Percentiles rank a stretch among this genome's conserved stretches.
Evolutionary conservation across 371 early-diverging fungal species (phyloP).

Genomic region (Mortierella sp.): DNA sequence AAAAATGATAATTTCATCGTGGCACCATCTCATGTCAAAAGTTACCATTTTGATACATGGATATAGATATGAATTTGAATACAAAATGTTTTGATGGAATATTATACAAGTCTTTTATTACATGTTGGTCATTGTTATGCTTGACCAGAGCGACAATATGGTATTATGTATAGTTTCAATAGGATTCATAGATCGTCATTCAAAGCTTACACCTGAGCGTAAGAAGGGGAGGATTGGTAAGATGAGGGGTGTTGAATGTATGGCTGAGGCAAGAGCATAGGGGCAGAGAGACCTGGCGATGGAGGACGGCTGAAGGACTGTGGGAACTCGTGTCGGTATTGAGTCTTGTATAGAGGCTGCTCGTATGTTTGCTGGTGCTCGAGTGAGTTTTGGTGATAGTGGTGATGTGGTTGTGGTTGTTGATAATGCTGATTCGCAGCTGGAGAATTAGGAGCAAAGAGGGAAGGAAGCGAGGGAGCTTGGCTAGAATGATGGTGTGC

Average conservation of each 20-base stretch:
- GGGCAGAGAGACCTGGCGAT: constrained; percentile 27
- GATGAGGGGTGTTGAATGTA: constrained; percentile 32
- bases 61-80: background rate
- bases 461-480: constrained; percentile 35
- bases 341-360: background rate
- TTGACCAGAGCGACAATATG: background rate
- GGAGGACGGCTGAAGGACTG: constrained; percentile 29
- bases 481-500: constrained; percentile 29
- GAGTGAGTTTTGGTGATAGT: constrained; percentile 7
- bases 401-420: constrained; percentile 14
- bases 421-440: background rate
- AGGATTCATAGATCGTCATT: too few species aligned
- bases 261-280: constrained; percentile 41
- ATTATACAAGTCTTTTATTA: constrained; percentile 39
- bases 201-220: background rate
- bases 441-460: constrained; percentile 33
- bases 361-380: background rate
- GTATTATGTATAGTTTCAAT: constrained; percentile 12
- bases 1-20: background rate
- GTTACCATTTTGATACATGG: background rate
- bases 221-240: constrained; percentile 18
- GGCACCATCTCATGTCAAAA: background rate
- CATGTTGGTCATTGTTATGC: constrained; percentile 2
- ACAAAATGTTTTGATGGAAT: background rate
- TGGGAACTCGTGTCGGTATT: constrained; percentile 28